Evolutionary conservation across 257 asterid species (phyloP), one percentile per base, ranked within the genome.

Genomic region (Primulina eburnea): DNA sequence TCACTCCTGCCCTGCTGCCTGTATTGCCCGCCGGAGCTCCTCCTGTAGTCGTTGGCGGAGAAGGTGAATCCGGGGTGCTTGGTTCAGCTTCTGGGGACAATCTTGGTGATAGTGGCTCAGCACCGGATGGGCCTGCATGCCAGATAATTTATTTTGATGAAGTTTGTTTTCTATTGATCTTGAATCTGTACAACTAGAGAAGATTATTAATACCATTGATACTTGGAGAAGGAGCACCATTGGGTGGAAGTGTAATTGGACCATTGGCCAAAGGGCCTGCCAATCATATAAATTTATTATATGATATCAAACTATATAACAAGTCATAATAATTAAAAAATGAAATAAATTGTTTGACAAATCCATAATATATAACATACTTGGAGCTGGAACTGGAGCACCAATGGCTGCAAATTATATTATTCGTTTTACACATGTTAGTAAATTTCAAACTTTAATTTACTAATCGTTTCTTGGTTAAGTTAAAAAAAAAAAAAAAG

Each of bases 311-410:
- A 43, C n/a, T 43, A 43, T 43, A 12, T 38, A 14, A 43, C 0
- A 43, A 43, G 53, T 6, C 14, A 43, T 11, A 12, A 28, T 28
- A 28, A 28, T 43, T 43, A 43, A 11, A 38, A 9, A 38, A 12
- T 43, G 53, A 43, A 43, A 11, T 11, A 43, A 43, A 43, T 11
- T 43, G n/a, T 40, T 40, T 40, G 52, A 40, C 16, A 43, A 43
- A 4, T 43, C n/a, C 3, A 40, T 40, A 40, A 3, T 40, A 43
- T 28, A 28, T 28, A 28, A 4, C 4, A 4, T 82, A 89, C 96
- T 89, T 80, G 89, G 92, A 73, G 95, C 79, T 68, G 96, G 88
- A 72, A 87, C 75, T 8, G 93, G 87, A 17, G 88, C 74, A 35
- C 75, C 80, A 52, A 82, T 58, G 78, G 78, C 87, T 83, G 81